Conservation (phyloP, 2,329 filamentous ascomycete species). For the Talaromyces amestolkiae region DNA sequence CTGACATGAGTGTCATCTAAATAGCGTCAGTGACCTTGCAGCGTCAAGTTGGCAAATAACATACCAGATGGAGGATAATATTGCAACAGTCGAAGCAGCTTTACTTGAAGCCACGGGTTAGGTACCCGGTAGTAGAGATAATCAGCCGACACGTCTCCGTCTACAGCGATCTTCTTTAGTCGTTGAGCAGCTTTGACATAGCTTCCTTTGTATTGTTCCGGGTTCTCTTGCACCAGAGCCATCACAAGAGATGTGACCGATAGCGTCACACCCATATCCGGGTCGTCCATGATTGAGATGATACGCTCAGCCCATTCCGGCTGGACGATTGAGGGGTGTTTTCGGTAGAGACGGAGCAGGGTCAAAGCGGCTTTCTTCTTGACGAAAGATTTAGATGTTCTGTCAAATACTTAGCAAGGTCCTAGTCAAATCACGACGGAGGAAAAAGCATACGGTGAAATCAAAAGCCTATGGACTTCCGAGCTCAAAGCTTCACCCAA, state of each 20-base stretch:
- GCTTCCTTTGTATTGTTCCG: constrained; percentile 90
- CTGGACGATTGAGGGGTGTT: constrained; percentile 89
- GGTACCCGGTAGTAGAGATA: constrained; percentile 99
- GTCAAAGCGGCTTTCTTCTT: constrained; percentile 99
- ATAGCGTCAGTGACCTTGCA: neutral
- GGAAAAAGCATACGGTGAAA: constrained; percentile 72
- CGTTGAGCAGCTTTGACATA: constrained; percentile 91
- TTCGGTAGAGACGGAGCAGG: constrained; percentile 87
- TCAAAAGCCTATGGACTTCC: constrained; percentile 89
- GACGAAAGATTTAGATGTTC: constrained; percentile 89
- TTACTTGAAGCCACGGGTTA: constrained; percentile 97
- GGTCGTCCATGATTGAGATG: constrained; percentile 97
- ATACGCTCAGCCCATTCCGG: constrained; percentile 97
- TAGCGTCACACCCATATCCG: constrained; percentile 87
- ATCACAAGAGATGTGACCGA: constrained; percentile 96
- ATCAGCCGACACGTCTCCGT: constrained; percentile 82
- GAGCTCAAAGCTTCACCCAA: constrained; percentile 92
- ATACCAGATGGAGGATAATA: constrained; percentile 92
- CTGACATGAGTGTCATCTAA: constrained; percentile 87
- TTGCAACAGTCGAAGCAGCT: constrained; percentile 84
- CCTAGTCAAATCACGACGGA: neutral
- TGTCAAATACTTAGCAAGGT: constrained; percentile 30
- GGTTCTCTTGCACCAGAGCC: constrained; percentile 87
- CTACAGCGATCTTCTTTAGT: constrained; percentile 84
- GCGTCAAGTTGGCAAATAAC: constrained; percentile 25